A percentile compares a stretch with the other conserved stretches of the same genome.
These are phyloP conservation scores for Penicillium sp. DNA, from an alignment of 2,329 filamentous ascomycete genomes.

Conservation along the genomic window DNA sequence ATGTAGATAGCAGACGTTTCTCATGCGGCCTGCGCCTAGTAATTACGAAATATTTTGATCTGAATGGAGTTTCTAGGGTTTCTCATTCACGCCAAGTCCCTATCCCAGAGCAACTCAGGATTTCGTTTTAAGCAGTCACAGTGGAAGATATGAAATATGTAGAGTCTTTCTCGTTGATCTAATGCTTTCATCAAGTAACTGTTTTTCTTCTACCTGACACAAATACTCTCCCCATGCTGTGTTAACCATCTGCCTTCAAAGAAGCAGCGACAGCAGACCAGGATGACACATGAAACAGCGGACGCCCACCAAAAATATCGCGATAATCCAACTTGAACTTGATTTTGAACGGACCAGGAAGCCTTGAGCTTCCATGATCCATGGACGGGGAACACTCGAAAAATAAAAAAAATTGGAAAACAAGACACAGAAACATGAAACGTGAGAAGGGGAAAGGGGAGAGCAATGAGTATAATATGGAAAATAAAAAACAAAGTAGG, in stretches of 20 bases:
- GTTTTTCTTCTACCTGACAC: slow-evolving; percentile 18
- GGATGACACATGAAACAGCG: slow-evolving; percentile 18
- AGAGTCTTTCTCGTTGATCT: slow-evolving; percentile 16
- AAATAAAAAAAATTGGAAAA: slow-evolving; percentile 9
- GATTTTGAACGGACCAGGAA: slow-evolving; percentile 16
- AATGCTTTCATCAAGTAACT: slow-evolving; percentile 24
- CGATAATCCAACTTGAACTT: slow-evolving; percentile 18
- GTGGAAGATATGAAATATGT: slow-evolving; percentile 3
- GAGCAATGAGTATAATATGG: slow-evolving; percentile 15
- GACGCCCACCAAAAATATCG: slow-evolving; percentile 22
- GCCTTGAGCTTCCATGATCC: slow-evolving; percentile 9
- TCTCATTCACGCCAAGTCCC: not conserved
- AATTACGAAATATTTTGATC: slow-evolving; percentile 1
- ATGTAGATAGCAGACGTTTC: slow-evolving; percentile 14
- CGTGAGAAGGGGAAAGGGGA: not conserved
- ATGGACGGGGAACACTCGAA: slow-evolving; percentile 11
- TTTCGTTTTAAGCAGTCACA: not conserved
- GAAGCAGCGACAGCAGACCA: slow-evolving; percentile 17
- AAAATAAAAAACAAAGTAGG: slow-evolving; percentile 17
- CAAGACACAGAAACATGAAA: slow-evolving; percentile 13
- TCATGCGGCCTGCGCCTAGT: not conserved
- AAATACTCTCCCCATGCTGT: slow-evolving; percentile 14
- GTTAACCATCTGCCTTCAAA: slow-evolving; percentile 11
- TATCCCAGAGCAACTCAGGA: not conserved
- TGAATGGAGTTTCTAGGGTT: not conserved